Evolutionary conservation across 768 basidiomycete species (phyloP), one percentile per base, ranked within the genome.

Genomic region (Termitomyces sp.): DNA sequence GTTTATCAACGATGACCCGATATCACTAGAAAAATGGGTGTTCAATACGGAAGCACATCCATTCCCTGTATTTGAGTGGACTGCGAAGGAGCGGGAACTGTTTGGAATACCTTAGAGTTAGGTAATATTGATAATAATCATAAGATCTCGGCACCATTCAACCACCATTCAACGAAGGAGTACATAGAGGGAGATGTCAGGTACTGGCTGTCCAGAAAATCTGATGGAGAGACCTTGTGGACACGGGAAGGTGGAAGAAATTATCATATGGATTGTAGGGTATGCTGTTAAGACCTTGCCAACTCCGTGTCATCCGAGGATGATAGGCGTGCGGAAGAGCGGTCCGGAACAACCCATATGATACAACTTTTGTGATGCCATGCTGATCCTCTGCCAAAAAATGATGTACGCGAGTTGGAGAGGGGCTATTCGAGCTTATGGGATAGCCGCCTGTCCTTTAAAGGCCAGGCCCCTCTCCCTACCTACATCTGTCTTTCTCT

Each of bases 31-130:
- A 38, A 64, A 74, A 61, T 85, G 82, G 80, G 82, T 84, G 17
- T 84, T 85, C 62, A 85, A 84, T 59, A 85, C 84, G 2, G 84
- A 85, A 69, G 92, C 90, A 5, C 92, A 92, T 67, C 88, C 91
- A 11, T 74, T 92, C 17, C 89, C 88, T 9, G 76, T 89, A 32
- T 86, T 90, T 63, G 63, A 75, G 46, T 89, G 86, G 87, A 83
- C 77, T 3, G 66, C 69, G 41, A 73, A 73, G 62, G 84, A 89
- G 67, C 79, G 73, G 59, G 64, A 70, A 53, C 63, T 62, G 42
- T 78, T 79, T 56, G 72, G 73, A 32, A 72, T 80, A 63, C 32
- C 23, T n/a, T 67, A 67, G 61, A 57, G 35, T 11, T 17, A 10
- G 17, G 19, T 48, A n/a, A n/a, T n/a, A n/a, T n/a, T n/a, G n/a